phyloP scores from a whole-genome alignment of 2,329 filamentous ascomycete genomes.

The Penicillium verrucosum region DNA sequence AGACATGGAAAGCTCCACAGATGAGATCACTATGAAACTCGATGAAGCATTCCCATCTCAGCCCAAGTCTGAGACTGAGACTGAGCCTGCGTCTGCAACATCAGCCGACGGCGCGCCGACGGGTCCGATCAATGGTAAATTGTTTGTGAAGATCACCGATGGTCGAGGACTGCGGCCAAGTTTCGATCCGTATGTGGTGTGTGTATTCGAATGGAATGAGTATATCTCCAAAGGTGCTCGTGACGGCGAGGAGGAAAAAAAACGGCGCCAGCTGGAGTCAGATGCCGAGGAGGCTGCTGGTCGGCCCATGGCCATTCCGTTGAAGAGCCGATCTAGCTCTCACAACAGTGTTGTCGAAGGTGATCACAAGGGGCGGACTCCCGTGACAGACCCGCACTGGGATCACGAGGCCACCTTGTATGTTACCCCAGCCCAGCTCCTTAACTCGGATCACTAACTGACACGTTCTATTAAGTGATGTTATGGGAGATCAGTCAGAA shows the following conservation, averaged over 20 bases:
- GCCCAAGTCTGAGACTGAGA: background rate
- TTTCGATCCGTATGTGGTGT: slow-evolving; percentile 90
- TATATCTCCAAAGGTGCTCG: slow-evolving; percentile 86
- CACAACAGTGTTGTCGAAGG: slow-evolving; percentile 78
- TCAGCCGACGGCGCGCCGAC: slow-evolving; percentile 56
- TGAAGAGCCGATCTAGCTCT: slow-evolving; percentile 95
- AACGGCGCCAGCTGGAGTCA: slow-evolving; percentile 56
- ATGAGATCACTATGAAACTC: slow-evolving; percentile 37
- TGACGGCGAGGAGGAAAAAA: slow-evolving; percentile 58
- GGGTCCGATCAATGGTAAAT: slow-evolving; percentile 74
- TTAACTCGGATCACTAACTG: slow-evolving; percentile 21
- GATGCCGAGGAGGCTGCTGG: slow-evolving; percentile 70
- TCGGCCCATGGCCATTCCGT: slow-evolving; percentile 87
- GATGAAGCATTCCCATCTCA: slow-evolving; percentile 36
- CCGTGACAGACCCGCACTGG: slow-evolving; percentile 85
- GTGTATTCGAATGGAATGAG: slow-evolving; percentile 94
- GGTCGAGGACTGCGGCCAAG: slow-evolving; percentile 77
- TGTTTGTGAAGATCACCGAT: slow-evolving; percentile 84
- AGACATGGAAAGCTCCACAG: slow-evolving; percentile 29
- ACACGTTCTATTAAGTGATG: slow-evolving; percentile 62
- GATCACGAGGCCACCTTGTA: slow-evolving; percentile 95
- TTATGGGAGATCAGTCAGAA: slow-evolving; percentile 84
- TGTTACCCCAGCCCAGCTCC: slow-evolving; percentile 36
- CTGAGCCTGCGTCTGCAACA: background rate
- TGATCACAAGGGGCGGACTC: slow-evolving; percentile 57